A percentile compares a stretch with the other conserved stretches of the same genome.
Conservation (phyloP, 139 green algal species). For the Volvox africanus region DNA sequence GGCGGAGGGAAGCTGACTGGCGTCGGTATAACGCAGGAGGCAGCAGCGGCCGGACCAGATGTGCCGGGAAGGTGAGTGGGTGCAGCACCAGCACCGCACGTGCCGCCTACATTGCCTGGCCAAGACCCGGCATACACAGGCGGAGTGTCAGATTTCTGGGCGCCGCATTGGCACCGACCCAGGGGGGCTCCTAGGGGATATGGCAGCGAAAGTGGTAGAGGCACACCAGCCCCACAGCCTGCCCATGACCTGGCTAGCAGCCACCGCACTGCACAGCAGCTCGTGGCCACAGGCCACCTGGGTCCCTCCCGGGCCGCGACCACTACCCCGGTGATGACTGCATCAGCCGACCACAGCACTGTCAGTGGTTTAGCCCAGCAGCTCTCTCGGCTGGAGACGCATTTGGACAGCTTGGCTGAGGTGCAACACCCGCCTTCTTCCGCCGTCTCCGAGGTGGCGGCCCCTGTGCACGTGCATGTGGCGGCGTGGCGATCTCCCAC, state of each 20-base stretch:
- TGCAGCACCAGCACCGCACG: background rate
- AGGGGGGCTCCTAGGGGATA: background rate
- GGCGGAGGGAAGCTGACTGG: too few species aligned
- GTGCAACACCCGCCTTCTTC: background rate
- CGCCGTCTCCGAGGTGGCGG: background rate
- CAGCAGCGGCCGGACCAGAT: background rate
- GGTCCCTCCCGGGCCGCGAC: too few species aligned
- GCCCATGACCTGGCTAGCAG: background rate
- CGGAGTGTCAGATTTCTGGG: background rate
- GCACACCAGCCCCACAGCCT: background rate
- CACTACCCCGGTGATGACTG: too few species aligned
- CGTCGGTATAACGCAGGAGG: background rate
- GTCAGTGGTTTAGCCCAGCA: background rate
- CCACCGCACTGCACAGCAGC: background rate
- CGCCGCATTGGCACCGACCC: background rate
- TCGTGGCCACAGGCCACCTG: too few species aligned
- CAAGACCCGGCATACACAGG: background rate
- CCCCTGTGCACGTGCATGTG: background rate
- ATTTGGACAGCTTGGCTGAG: background rate
- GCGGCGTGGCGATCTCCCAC: background rate
- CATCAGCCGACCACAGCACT: background rate
- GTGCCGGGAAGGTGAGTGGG: background rate
- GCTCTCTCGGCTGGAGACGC: background rate
- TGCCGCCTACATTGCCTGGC: background rate
- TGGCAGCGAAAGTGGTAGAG: background rate